These are phyloP conservation scores for Areca catechu DNA, from an alignment of 176 grass and related monocot genomes.

Conservation along the genomic window DNA sequence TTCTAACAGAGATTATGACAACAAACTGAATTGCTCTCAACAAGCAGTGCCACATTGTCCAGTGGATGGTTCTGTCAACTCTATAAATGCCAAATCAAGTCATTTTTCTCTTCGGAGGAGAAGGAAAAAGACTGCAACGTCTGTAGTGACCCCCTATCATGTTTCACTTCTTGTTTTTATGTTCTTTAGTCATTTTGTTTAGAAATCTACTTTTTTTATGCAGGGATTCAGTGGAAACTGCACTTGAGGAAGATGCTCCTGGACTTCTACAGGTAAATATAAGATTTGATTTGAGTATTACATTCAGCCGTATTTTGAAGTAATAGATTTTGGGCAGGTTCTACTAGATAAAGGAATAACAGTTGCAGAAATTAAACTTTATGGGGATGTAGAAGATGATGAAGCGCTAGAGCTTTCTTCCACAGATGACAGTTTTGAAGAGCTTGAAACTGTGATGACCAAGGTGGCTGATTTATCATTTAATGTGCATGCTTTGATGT, in stretches of 20 bases:
- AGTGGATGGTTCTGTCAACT: not conserved
- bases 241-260: conserved; percentile 94
- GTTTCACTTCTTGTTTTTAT: conserved; percentile 12
- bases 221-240: conserved; percentile 82
- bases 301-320: conserved; percentile 6
- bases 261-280: conserved; percentile 71
- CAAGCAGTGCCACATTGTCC: not conserved
- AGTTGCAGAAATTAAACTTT: conserved; percentile 77
- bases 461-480: conserved; percentile 39
- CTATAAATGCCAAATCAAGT: not conserved
- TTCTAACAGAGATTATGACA: not conserved
- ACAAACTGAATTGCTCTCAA: not conserved
- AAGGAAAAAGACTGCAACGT: conserved; percentile 78
- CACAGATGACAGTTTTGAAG: conserved; percentile 56
- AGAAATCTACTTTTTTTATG: not conserved
- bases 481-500: conserved; percentile 2
- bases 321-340: conserved; percentile 38
- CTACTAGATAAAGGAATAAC: conserved; percentile 72
- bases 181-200: not conserved
- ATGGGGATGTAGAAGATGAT: conserved; percentile 56
- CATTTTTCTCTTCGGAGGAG: conserved; percentile 35
- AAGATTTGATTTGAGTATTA: conserved; percentile 11
- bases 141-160: conserved; percentile 20
- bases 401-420: conserved; percentile 30
- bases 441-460: conserved; percentile 69